These are phyloP conservation scores for Nakazawaea molendinolei DNA, from an alignment of 805 yeast species.

Conservation along the genomic window DNA sequence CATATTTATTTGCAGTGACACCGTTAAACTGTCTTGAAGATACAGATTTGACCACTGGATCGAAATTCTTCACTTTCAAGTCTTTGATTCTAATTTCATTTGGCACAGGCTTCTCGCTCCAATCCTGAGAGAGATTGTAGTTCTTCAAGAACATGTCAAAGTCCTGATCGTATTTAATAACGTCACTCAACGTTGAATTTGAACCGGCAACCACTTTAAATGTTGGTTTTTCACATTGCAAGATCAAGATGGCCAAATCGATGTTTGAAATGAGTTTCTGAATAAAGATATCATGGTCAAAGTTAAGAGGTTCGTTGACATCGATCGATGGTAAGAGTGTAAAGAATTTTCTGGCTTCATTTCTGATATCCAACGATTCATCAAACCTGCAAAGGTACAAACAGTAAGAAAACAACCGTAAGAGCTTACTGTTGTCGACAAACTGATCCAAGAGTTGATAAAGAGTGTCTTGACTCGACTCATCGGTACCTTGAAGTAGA, in stretches of 20 bases:
- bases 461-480: constrained; percentile 11
- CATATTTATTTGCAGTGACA: not conserved
- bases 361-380: constrained; percentile 68
- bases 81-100: constrained; percentile 2
- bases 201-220: not conserved
- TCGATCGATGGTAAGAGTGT: constrained; percentile 41
- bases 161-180: constrained; percentile 13
- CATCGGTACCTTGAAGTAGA: constrained; percentile 13
- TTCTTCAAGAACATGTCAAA: constrained; percentile 8
- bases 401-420: constrained; percentile 53
- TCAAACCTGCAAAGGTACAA: constrained; percentile 70
- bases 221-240: constrained; percentile 69
- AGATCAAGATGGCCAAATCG: constrained; percentile 59
- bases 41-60: constrained; percentile 2
- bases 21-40: constrained; percentile 4
- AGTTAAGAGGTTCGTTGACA: constrained; percentile 15
- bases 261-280: constrained; percentile 23
- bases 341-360: constrained; percentile 69
- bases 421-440: constrained; percentile 15
- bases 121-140: constrained; percentile 2
- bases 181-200: constrained; percentile 5
- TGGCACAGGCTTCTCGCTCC: constrained; percentile 6
- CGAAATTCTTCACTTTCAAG: constrained; percentile 3
- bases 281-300: constrained; percentile 14
- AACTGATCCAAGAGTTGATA: constrained; percentile 10